Evolutionary conservation across 2,329 filamentous ascomycete genomes (phyloP), one percentile per base, ranked within the genome.

Genomic region (Xylariomycetidae sp.): DNA sequence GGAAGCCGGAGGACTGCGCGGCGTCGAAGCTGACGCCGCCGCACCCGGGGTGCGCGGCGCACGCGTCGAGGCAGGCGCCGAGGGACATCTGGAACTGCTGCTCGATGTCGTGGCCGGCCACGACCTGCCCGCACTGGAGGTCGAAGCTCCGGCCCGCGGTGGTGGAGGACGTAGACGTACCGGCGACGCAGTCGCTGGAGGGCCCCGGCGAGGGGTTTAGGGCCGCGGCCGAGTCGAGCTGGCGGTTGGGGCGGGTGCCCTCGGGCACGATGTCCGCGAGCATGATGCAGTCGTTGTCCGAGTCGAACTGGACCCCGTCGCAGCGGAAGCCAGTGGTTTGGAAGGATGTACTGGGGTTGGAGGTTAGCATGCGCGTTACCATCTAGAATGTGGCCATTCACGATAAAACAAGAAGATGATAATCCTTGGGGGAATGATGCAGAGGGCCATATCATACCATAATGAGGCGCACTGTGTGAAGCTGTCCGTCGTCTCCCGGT

Each of bases 21-120:
- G 57, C 51, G 33, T 59, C 56, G 42, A 48, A 56, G 36, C 51
- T 57, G 1, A 53, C 29, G 22, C 56, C 56, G 6, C 46, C 48
- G 32, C 57, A 61, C 1, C 42, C 34, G 8, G 30, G 13, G 23
- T 42, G 33, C 3, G 34, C 25, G 9, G 33, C 27, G 27, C 44
- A 46, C n/a, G 41, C 41, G 3, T 29, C 33, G 5, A 46, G 33
- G 22, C 43, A 46, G 9, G 28, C 34, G 25, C 42, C 41, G 4
- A 46, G 20, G 3, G 36, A 38, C 35, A 39, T 41, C 25, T 40
- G 37, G 12, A 46, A 46, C 10, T 43, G 44, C 26, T 41, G 41
- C 31, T 43, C 42, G 20, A 42, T 27, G 11, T 46, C 41, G 7
- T 33, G 31, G 6, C 42, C 44, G 27, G 26, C 39, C 18, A 30